These are phyloP conservation scores for Pichia scutulata DNA, from an alignment of 805 yeast species.

Conservation along the genomic window DNA sequence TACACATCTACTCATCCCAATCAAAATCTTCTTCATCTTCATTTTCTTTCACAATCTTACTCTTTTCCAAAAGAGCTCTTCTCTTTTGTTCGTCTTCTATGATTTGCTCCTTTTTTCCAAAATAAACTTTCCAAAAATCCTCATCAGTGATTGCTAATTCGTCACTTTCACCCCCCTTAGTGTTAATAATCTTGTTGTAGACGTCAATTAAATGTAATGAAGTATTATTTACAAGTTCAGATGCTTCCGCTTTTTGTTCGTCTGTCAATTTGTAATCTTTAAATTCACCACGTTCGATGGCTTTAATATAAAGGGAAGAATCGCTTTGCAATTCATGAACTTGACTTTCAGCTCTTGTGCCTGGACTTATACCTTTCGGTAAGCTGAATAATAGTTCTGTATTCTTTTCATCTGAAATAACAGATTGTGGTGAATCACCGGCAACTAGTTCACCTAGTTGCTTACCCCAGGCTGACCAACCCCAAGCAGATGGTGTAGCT, in stretches of 20 bases:
- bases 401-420: constrained; percentile 25
- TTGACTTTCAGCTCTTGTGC: constrained; percentile 58
- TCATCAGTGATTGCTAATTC: constrained; percentile 35
- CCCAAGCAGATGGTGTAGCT: constrained; percentile 10
- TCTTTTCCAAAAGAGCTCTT: constrained; percentile 47
- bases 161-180: neutral
- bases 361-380: constrained; percentile 31
- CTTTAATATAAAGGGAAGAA: constrained; percentile 34
- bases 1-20: constrained; percentile 32
- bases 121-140: constrained; percentile 72
- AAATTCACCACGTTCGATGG: constrained; percentile 30
- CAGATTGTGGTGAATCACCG: constrained; percentile 9
- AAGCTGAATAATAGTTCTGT: constrained; percentile 38
- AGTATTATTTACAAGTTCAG: constrained; percentile 31
- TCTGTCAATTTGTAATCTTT: constrained; percentile 35
- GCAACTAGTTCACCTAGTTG: constrained; percentile 1
- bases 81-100: constrained; percentile 58
- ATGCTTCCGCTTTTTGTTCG: constrained; percentile 40
- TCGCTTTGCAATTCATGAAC: constrained; percentile 47
- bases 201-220: constrained; percentile 46
- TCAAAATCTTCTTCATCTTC: constrained; percentile 47
- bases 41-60: constrained; percentile 26
- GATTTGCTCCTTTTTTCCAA: constrained; percentile 43
- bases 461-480: constrained; percentile 9
- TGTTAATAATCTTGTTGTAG: constrained; percentile 61